These are phyloP conservation scores for Fomitiporia mediterranea DNA, from an alignment of 1,284 basidiomycete species.

Conservation along the genomic window DNA sequence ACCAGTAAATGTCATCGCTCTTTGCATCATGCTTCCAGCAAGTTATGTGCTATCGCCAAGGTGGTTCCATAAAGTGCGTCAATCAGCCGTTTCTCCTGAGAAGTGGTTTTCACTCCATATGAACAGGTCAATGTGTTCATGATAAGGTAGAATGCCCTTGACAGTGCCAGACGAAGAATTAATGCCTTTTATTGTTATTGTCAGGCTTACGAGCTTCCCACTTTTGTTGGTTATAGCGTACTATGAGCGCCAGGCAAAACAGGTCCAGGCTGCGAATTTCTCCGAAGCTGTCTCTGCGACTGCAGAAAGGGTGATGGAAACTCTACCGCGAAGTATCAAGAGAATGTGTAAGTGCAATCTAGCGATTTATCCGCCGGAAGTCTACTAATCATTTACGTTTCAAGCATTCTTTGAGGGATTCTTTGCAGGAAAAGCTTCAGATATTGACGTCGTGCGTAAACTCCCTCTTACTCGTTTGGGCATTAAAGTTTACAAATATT, in stretches of 20 bases:
- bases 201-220: slow-evolving; percentile 78
- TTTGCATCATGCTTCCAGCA: slow-evolving; percentile 78
- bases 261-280: slow-evolving; percentile 54
- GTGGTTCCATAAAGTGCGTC: slow-evolving; percentile 79
- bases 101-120: too few species aligned
- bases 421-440: slow-evolving; percentile 63
- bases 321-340: slow-evolving; percentile 65
- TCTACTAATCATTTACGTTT: too few species aligned
- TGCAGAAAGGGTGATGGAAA: slow-evolving; percentile 66
- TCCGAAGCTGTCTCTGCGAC: slow-evolving; percentile 66
- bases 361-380: slow-evolving; percentile 17
- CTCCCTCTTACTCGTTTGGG: too few species aligned
- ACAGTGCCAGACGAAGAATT: slow-evolving; percentile 7
- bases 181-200: neutral
- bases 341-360: slow-evolving; percentile 54
- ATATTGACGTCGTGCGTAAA: slow-evolving; percentile 70
- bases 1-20: slow-evolving; percentile 80
- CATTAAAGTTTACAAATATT: too few species aligned
- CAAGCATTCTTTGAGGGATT: slow-evolving; percentile 75
- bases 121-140: slow-evolving; percentile 79
- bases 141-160: slow-evolving; percentile 47
- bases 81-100: neutral
- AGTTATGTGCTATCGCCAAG: slow-evolving; percentile 72
- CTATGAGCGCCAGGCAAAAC: slow-evolving; percentile 79
- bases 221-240: slow-evolving; percentile 77